These are phyloP conservation scores for Cytospora piceae DNA, from an alignment of 2,329 filamentous ascomycete species.

Conservation along the genomic window DNA sequence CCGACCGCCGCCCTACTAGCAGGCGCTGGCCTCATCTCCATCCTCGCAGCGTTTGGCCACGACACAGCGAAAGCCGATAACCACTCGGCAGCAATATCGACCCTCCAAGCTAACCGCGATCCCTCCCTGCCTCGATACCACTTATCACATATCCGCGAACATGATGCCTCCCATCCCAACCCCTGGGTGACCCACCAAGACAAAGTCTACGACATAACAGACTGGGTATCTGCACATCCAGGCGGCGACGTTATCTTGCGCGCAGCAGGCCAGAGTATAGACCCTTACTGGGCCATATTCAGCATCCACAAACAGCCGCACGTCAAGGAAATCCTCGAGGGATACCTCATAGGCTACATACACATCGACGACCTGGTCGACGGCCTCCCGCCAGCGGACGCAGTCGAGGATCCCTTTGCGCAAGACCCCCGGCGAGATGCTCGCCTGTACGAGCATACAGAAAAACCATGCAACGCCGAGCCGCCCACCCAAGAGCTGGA, in stretches of 20 bases:
- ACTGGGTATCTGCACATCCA: slow-evolving; percentile 68
- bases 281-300: slow-evolving; percentile 73
- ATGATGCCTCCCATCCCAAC: slow-evolving; percentile 54
- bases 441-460: slow-evolving; percentile 54
- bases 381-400: slow-evolving; percentile 55
- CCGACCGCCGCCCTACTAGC: neutral
- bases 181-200: slow-evolving; percentile 69
- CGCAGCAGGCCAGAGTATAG: slow-evolving; percentile 66
- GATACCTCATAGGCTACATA: slow-evolving; percentile 66
- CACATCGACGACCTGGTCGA: slow-evolving; percentile 62
- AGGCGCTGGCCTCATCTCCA: neutral
- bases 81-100: neutral
- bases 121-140: slow-evolving; percentile 53
- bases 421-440: slow-evolving; percentile 57
- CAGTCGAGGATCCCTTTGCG: slow-evolving; percentile 64
- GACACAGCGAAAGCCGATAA: neutral
- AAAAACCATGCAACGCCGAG: slow-evolving; percentile 65
- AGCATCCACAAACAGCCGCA: slow-evolving; percentile 68
- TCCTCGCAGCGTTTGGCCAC: neutral
- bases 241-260: slow-evolving; percentile 70
- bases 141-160: slow-evolving; percentile 55
- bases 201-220: slow-evolving; percentile 72
- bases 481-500: slow-evolving; percentile 55
- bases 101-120: slow-evolving; percentile 40
- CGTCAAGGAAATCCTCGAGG: slow-evolving; percentile 66